Percentiles rank a stretch among this genome's conserved stretches.
Evolutionary conservation across 257 asterid species (phyloP).

Genomic region (Cruciata laevipes): DNA sequence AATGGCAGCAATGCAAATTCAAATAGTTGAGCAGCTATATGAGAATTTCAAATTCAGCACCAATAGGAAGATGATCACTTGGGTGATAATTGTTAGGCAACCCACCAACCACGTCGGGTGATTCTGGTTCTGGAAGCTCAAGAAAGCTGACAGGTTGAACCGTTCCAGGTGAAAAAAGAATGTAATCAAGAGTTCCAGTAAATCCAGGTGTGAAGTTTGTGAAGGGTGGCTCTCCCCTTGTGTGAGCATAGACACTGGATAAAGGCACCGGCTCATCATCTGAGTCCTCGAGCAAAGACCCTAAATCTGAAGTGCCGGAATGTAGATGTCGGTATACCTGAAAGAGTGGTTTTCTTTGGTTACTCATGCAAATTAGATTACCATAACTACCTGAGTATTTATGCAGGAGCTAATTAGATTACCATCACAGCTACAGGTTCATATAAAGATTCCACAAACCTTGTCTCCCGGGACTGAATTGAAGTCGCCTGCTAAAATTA

Average conservation of each 20-base stretch:
- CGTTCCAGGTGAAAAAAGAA: slow-evolving; percentile 57
- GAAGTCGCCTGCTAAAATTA: slow-evolving; percentile 79
- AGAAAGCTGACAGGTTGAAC: slow-evolving; percentile 64
- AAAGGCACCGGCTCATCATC: slow-evolving; percentile 54
- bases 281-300: slow-evolving; percentile 22
- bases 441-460: slow-evolving; percentile 30
- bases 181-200: slow-evolving; percentile 79
- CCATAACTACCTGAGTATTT: not conserved
- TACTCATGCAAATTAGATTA: not conserved
- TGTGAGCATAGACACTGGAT: slow-evolving; percentile 62
- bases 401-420: not conserved
- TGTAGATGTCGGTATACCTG: slow-evolving; percentile 75
- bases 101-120: slow-evolving; percentile 64
- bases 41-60: slow-evolving; percentile 76
- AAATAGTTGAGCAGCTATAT: not conserved
- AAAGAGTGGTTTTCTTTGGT: slow-evolving; percentile 9
- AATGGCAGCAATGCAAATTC: not conserved
- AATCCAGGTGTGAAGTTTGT: slow-evolving; percentile 93
- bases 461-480: slow-evolving; percentile 78
- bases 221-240: slow-evolving; percentile 79
- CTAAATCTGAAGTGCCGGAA: slow-evolving; percentile 39
- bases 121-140: slow-evolving; percentile 59
- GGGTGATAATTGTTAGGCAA: slow-evolving; percentile 87
- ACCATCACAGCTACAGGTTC: not conserved
- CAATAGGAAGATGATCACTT: slow-evolving; percentile 91